phyloP scores from a whole-genome alignment of 2,329 filamentous ascomycete genomes.

The Fusarium bulbicola region DNA sequence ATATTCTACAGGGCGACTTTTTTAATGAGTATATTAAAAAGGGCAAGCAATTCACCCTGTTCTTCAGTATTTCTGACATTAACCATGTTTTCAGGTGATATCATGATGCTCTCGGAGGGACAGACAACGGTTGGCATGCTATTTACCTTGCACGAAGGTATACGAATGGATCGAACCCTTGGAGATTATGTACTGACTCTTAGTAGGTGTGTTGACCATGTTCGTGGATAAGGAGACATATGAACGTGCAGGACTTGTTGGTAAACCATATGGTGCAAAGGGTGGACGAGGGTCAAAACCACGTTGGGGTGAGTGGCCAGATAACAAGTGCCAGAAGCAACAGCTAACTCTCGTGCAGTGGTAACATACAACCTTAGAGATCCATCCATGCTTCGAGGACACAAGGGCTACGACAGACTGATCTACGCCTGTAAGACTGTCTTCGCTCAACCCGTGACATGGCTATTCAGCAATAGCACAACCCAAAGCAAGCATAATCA shows the following conservation, averaged over 20 bases:
- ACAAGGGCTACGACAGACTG: conserved; percentile 82
- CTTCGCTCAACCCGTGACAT: conserved; percentile 71
- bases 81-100: conserved; percentile 64
- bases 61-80: not conserved
- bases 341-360: conserved; percentile 58
- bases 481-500: conserved; percentile 35
- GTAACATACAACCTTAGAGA: conserved; percentile 79
- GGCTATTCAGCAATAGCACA: conserved; percentile 78
- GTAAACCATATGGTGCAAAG: conserved; percentile 70
- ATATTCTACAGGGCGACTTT: conserved; percentile 78
- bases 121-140: conserved; percentile 74
- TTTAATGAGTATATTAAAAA: conserved; percentile 87
- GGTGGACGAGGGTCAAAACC: conserved; percentile 69
- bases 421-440: conserved; percentile 82
- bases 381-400: conserved; percentile 82
- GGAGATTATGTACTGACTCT: not conserved
- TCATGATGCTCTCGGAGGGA: conserved; percentile 87
- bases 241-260: conserved; percentile 82
- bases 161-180: not conserved
- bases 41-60: conserved; percentile 56
- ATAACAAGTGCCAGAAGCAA: not conserved
- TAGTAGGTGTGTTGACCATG: conserved; percentile 73
- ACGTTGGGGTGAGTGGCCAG: conserved; percentile 71
- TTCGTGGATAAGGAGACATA: conserved; percentile 84
- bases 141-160: conserved; percentile 76